A percentile compares a stretch with the other conserved stretches of the same genome.
Conservation (phyloP, 192 early-diverging fungal species). For the Podila minutissima region DNA sequence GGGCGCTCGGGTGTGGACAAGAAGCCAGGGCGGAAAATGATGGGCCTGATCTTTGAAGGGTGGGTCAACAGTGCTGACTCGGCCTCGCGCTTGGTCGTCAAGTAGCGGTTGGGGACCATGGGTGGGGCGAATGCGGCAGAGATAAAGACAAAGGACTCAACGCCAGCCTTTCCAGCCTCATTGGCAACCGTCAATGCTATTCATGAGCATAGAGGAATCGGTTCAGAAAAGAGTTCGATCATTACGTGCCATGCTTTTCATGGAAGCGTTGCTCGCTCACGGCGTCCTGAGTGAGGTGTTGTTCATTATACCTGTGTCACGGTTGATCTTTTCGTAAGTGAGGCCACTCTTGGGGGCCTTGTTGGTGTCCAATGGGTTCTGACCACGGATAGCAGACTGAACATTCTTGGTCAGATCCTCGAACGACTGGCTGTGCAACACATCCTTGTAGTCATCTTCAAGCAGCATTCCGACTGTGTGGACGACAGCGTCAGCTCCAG, state of each 20-base stretch:
- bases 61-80: conserved; percentile 64
- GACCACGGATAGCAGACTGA: conserved; percentile 36
- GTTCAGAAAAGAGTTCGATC: background rate
- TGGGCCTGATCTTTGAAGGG: conserved; percentile 53
- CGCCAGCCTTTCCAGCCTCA: conserved; percentile 55
- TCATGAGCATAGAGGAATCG: background rate
- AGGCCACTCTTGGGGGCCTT: conserved; percentile 28
- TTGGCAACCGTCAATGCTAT: conserved; percentile 67
- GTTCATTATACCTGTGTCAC: conserved; percentile 69
- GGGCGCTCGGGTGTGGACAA: conserved; percentile 71
- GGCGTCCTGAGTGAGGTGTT: background rate
- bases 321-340: conserved; percentile 74
- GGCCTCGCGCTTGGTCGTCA: conserved; percentile 80
- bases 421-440: conserved; percentile 43
- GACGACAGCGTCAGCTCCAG: conserved; percentile 70
- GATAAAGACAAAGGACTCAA: conserved; percentile 71
- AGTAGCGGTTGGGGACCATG: conserved; percentile 70
- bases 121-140: conserved; percentile 75
- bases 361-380: conserved; percentile 59
- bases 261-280: background rate
- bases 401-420: conserved; percentile 42
- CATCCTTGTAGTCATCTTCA: conserved; percentile 74
- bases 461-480: conserved; percentile 78
- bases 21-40: conserved; percentile 58
- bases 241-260: no score